These are phyloP conservation scores for Alternaria ethzedia DNA, from an alignment of 2,329 filamentous ascomycete species.

Conservation along the genomic window DNA sequence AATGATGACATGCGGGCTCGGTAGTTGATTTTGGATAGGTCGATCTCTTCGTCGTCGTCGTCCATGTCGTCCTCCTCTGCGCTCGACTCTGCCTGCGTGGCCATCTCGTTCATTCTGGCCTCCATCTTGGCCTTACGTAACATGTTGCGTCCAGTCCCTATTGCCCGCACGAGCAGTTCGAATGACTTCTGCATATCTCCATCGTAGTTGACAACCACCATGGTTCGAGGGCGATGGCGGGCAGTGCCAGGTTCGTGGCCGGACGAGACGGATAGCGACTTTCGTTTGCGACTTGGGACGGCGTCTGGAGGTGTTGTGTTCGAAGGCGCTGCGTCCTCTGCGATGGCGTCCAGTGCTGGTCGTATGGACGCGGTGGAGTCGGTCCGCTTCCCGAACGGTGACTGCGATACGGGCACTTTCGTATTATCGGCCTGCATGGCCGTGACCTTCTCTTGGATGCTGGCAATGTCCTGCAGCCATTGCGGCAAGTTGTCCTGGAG, in stretches of 20 bases:
- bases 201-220: constrained; percentile 92
- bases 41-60: constrained; percentile 33
- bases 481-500: constrained; percentile 47
- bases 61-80: constrained; percentile 33
- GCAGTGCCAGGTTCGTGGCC: constrained; percentile 50
- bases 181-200: constrained; percentile 83
- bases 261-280: constrained; percentile 52
- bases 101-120: constrained; percentile 66
- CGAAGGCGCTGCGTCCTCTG: constrained; percentile 24
- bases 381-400: constrained; percentile 39
- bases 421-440: constrained; percentile 44
- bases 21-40: constrained; percentile 46
- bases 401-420: constrained; percentile 33
- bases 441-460: constrained; percentile 41
- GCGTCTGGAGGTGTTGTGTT: constrained; percentile 24
- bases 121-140: constrained; percentile 90
- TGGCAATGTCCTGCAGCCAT: constrained; percentile 45
- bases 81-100: constrained; percentile 42
- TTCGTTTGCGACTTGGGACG: constrained; percentile 48
- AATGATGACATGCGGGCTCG: constrained; percentile 44
- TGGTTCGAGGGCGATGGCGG: constrained; percentile 72
- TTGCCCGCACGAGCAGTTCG: constrained; percentile 80
- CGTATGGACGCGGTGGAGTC: constrained; percentile 49
- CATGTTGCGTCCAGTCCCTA: constrained; percentile 80
- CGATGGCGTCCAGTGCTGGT: constrained; percentile 26